Evolutionary conservation across 2,329 filamentous ascomycete species (phyloP).

Genomic region (Monilinia laxa): DNA sequence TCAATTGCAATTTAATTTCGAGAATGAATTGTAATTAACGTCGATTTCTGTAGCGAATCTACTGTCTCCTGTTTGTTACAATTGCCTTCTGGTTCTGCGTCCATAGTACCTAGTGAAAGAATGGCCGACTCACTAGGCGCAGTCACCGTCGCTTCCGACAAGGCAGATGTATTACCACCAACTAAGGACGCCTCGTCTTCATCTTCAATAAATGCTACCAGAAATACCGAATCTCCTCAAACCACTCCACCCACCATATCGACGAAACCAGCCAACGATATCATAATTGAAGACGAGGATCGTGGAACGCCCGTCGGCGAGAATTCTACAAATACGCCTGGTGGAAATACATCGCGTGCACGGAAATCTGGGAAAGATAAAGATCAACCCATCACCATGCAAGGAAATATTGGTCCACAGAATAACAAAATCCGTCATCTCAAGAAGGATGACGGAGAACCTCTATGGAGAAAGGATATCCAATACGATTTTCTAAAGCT

Average conservation of each 20-base stretch:
- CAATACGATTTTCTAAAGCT: constrained; percentile 82
- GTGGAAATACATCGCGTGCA: constrained; percentile 29
- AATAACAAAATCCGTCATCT: constrained; percentile 71
- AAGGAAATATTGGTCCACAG: constrained; percentile 16
- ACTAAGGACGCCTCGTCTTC: constrained; percentile 27
- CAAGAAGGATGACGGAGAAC: constrained; percentile 86
- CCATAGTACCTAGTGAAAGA: constrained; percentile 5
- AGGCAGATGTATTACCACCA: constrained; percentile 22
- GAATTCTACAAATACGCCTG: constrained; percentile 29
- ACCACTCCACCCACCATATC: constrained; percentile 29
- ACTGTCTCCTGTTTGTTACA: neutral
- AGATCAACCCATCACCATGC: constrained; percentile 35
- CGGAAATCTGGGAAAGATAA: constrained; percentile 28
- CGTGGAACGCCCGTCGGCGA: constrained; percentile 33
- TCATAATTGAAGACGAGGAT: constrained; percentile 39
- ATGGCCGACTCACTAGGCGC: constrained; percentile 21
- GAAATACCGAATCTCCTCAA: constrained; percentile 31
- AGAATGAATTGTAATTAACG: no score
- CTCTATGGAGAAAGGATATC: constrained; percentile 83
- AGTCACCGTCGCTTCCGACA: constrained; percentile 34
- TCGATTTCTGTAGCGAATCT: neutral
- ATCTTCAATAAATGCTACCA: constrained; percentile 36
- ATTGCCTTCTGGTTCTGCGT: neutral
- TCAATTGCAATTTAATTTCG: no score
- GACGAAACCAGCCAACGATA: constrained; percentile 31